A percentile compares a stretch with the other conserved stretches of the same genome.
Evolutionary conservation across 2,329 filamentous ascomycete species (phyloP).

Genomic region (Trichoderma endophyticum): DNA sequence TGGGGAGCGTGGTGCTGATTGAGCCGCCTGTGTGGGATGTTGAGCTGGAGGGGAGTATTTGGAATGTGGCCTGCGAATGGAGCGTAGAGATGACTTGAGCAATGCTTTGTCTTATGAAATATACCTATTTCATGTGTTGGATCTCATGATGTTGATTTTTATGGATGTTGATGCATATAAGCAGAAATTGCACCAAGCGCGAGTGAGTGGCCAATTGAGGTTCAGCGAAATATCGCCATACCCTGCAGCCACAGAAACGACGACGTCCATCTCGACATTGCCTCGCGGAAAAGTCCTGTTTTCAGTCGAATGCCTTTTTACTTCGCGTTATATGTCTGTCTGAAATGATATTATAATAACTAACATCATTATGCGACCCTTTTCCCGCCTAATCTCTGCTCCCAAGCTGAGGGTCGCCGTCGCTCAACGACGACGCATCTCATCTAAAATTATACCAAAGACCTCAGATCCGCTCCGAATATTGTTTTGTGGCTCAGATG

Average conservation of each 20-base stretch:
- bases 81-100: conserved; percentile 20
- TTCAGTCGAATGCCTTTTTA: not conserved
- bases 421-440: conserved; percentile 22
- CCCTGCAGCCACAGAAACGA: not conserved
- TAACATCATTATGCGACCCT: conserved; percentile 22
- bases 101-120: not conserved
- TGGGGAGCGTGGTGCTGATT: conserved; percentile 34
- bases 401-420: conserved; percentile 15
- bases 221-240: not conserved
- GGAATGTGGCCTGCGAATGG: conserved; percentile 42
- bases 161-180: conserved; percentile 31
- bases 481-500: conserved; percentile 91
- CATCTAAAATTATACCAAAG: conserved; percentile 20
- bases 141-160: not conserved
- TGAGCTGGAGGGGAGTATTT: conserved; percentile 32
- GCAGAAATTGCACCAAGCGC: conserved; percentile 35
- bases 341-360: conserved; percentile 15
- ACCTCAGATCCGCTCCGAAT: conserved; percentile 67
- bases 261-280: not conserved
- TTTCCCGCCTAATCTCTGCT: conserved; percentile 15
- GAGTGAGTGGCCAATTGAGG: conserved; percentile 15
- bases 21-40: conserved; percentile 40
- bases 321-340: not conserved
- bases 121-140: not conserved
- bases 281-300: not conserved